phyloP scores from a whole-genome alignment of 306 rosid species.

The Parietaria judaica region DNA sequence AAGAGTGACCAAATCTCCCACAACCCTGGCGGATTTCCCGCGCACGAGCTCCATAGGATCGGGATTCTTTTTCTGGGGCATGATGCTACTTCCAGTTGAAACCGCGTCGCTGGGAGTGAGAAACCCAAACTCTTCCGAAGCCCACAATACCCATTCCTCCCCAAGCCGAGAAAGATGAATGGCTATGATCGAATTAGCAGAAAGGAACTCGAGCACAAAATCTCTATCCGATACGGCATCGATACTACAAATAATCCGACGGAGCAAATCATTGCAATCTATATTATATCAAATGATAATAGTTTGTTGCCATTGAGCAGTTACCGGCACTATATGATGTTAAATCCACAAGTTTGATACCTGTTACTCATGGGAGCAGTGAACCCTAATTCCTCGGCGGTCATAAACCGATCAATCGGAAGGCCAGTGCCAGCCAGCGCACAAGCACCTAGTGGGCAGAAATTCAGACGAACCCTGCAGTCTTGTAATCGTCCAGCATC shows the following conservation, averaged over 20 bases:
- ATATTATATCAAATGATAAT: neutral
- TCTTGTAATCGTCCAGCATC: conserved; percentile 81
- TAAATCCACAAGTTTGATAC: conserved; percentile 22
- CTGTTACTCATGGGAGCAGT: conserved; percentile 91
- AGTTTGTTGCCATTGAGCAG: neutral
- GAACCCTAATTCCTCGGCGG: conserved; percentile 72
- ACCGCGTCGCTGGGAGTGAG: conserved; percentile 85
- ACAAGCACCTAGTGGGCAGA: conserved; percentile 89
- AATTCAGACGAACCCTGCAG: conserved; percentile 82
- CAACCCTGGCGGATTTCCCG: conserved; percentile 87
- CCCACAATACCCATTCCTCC: conserved; percentile 99
- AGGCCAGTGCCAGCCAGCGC: conserved; percentile 99
- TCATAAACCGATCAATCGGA: conserved; percentile 97
- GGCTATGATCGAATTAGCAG: conserved; percentile 78
- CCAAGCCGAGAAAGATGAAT: conserved; percentile 97
- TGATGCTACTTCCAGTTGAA: conserved; percentile 94
- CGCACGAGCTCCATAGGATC: conserved; percentile 99
- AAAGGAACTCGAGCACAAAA: conserved; percentile 78
- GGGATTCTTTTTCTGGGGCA: conserved; percentile 99
- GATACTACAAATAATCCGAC: conserved; percentile 40
- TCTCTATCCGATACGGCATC: conserved; percentile 99
- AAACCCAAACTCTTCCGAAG: conserved; percentile 95
- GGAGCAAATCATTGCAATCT: neutral
- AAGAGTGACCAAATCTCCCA: conserved; percentile 83
- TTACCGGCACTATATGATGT: neutral